A percentile compares a stretch with the other conserved stretches of the same genome.
Conservation (phyloP, 2,329 filamentous ascomycete genomes). For the Colletotrichum neosansevieriae region DNA sequence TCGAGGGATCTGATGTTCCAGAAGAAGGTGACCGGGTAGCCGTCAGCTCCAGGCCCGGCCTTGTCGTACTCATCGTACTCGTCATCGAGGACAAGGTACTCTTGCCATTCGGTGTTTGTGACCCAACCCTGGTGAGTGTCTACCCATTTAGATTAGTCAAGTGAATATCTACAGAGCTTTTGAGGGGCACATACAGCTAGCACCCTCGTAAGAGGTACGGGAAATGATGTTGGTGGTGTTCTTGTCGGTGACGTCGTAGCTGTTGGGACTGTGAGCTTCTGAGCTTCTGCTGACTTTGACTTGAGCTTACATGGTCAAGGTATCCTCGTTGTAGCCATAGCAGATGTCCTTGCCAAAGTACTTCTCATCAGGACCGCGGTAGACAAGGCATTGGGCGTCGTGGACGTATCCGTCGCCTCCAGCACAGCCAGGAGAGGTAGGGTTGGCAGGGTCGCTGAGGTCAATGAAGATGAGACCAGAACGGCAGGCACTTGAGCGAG, state of each 20-base stretch:
- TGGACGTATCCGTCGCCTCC: constrained; percentile 63
- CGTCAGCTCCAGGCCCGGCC: constrained; percentile 49
- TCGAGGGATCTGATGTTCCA: constrained; percentile 58
- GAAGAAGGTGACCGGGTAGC: constrained; percentile 60
- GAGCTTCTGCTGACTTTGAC: neutral
- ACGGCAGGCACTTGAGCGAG: constrained; percentile 54
- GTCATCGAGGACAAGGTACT: constrained; percentile 51
- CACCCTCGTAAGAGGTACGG: constrained; percentile 64
- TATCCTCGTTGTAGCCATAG: constrained; percentile 65
- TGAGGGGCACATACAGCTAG: constrained; percentile 40
- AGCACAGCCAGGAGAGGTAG: constrained; percentile 59
- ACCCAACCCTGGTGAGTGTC: constrained; percentile 69
- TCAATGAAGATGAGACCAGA: constrained; percentile 67
- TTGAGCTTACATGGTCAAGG: constrained; percentile 55
- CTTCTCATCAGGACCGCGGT: constrained; percentile 59
- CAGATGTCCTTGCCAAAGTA: constrained; percentile 62
- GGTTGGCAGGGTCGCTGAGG: constrained; percentile 62
- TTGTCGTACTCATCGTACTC: constrained; percentile 61
- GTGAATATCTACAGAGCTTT: neutral
- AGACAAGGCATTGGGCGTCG: constrained; percentile 63
- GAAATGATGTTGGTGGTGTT: constrained; percentile 60
- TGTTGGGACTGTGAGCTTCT: constrained; percentile 38
- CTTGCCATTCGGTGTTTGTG: constrained; percentile 56
- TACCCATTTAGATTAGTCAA: constrained; percentile 30
- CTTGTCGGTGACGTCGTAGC: constrained; percentile 65